Percentiles rank a stretch among this genome's conserved stretches.
phyloP scores from a whole-genome alignment of 306 rosid species.

The Pyrus bretschneideri region DNA sequence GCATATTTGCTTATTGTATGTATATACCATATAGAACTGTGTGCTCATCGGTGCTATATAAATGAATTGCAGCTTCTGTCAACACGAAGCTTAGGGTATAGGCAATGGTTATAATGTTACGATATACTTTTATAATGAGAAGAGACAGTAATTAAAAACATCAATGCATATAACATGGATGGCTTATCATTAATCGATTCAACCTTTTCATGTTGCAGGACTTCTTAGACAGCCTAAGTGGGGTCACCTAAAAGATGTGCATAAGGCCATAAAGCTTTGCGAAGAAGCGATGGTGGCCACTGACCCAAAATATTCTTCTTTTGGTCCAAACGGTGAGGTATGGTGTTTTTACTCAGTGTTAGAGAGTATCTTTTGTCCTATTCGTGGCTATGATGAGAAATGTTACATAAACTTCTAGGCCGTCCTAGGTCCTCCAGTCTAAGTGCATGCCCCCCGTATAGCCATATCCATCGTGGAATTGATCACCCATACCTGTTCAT shows the following conservation, averaged over 20 bases:
- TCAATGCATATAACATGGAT: neutral
- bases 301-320: slow-evolving; percentile 62
- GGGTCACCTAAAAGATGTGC: slow-evolving; percentile 93
- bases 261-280: slow-evolving; percentile 77
- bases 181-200: neutral
- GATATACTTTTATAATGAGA: neutral
- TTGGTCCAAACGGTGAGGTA: slow-evolving; percentile 77
- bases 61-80: neutral
- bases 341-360: neutral
- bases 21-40: neutral
- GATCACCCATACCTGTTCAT: neutral
- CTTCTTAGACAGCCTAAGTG: slow-evolving; percentile 85
- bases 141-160: neutral
- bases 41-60: neutral
- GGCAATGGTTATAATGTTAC: neutral
- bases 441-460: neutral
- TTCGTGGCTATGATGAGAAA: neutral
- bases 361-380: neutral
- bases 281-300: slow-evolving; percentile 75
- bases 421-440: slow-evolving; percentile 6
- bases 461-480: neutral
- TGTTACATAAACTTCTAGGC: neutral
- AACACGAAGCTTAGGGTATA: neutral
- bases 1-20: neutral
- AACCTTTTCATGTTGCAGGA: slow-evolving; percentile 45